A percentile compares a stretch with the other conserved stretches of the same genome.
Evolutionary conservation across 2,329 filamentous ascomycete genomes (phyloP).

Genomic region (Colletotrichum musae): DNA sequence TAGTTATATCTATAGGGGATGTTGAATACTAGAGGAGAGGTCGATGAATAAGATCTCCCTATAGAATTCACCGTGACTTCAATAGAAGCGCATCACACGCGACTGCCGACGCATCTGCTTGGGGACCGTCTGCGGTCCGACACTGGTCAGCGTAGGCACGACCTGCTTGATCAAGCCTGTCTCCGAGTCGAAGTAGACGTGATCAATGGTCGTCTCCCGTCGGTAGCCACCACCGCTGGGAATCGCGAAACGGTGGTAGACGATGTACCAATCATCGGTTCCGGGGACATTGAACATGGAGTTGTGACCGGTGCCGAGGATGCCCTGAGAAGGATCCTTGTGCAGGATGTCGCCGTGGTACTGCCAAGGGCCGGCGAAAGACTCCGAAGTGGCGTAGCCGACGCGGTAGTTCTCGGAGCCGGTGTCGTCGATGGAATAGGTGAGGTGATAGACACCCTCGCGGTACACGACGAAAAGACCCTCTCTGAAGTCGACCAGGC

Average conservation of each 20-base stretch:
- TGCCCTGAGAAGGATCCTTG: slow-evolving; percentile 57
- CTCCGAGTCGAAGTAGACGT: slow-evolving; percentile 53
- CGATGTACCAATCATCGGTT: slow-evolving; percentile 65
- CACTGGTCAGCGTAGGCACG: slow-evolving; percentile 53
- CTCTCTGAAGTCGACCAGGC: slow-evolving; percentile 60
- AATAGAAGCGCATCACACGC: slow-evolving; percentile 22
- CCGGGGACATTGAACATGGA: slow-evolving; percentile 62
- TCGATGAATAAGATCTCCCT: too few relatives aligned
- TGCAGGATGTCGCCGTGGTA: slow-evolving; percentile 61
- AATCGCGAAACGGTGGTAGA: slow-evolving; percentile 63
- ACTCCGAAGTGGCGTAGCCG: slow-evolving; percentile 59
- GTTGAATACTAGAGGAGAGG: too few relatives aligned
- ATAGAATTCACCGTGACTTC: background rate
- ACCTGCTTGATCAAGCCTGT: slow-evolving; percentile 56
- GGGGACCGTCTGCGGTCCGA: slow-evolving; percentile 43
- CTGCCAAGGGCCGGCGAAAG: slow-evolving; percentile 58
- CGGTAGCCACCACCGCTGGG: slow-evolving; percentile 60
- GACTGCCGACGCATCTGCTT: slow-evolving; percentile 21
- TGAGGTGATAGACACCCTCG: slow-evolving; percentile 61
- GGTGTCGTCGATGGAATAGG: slow-evolving; percentile 64
- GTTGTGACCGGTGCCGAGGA: slow-evolving; percentile 62
- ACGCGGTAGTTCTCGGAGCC: slow-evolving; percentile 61
- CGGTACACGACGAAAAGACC: slow-evolving; percentile 60
- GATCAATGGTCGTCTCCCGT: slow-evolving; percentile 60
- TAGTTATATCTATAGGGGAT: too few relatives aligned